These are phyloP conservation scores for Penicillium atrosanguineum DNA, from an alignment of 495 filamentous ascomycete species.

Conservation along the genomic window DNA sequence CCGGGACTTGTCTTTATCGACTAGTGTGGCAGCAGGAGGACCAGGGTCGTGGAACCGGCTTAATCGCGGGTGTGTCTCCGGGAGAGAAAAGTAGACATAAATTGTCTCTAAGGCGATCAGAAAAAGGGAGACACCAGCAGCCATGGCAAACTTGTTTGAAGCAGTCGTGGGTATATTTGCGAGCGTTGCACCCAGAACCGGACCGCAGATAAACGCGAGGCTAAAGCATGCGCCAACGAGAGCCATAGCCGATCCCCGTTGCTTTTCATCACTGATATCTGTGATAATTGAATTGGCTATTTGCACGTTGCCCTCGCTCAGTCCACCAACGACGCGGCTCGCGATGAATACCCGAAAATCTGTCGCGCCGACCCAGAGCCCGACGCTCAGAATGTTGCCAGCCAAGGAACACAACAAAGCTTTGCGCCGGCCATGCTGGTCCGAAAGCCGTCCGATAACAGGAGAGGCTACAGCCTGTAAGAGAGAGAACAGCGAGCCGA, in stretches of 20 bases:
- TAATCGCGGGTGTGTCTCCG: constrained; percentile 74
- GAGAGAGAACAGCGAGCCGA: constrained; percentile 85
- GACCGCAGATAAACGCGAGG: constrained; percentile 92
- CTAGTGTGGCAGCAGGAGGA: constrained; percentile 2
- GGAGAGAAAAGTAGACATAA: constrained; percentile 83
- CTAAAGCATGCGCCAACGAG: constrained; percentile 65
- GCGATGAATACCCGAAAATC: constrained; percentile 92
- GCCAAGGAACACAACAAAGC: constrained; percentile 86
- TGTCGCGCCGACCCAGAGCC: constrained; percentile 85
- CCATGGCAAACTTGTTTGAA: constrained; percentile 89
- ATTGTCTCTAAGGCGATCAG: constrained; percentile 82
- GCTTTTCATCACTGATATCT: constrained; percentile 78
- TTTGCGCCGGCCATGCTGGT: constrained; percentile 78
- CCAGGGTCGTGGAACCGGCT: neutral
- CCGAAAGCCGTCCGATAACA: constrained; percentile 79
- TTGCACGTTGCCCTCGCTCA: constrained; percentile 94
- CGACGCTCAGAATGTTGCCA: constrained; percentile 84
- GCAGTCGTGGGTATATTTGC: constrained; percentile 69
- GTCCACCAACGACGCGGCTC: constrained; percentile 79
- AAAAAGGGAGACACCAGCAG: constrained; percentile 77
- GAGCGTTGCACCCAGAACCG: constrained; percentile 83
- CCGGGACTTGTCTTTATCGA: constrained; percentile 9
- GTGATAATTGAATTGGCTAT: constrained; percentile 90
- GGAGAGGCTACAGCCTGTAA: constrained; percentile 88
- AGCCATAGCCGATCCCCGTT: constrained; percentile 83